Percentiles rank a stretch among this genome's conserved stretches.
These are phyloP conservation scores for Dothistroma pini DNA, from an alignment of 2,329 filamentous ascomycete genomes.

Conservation along the genomic window DNA sequence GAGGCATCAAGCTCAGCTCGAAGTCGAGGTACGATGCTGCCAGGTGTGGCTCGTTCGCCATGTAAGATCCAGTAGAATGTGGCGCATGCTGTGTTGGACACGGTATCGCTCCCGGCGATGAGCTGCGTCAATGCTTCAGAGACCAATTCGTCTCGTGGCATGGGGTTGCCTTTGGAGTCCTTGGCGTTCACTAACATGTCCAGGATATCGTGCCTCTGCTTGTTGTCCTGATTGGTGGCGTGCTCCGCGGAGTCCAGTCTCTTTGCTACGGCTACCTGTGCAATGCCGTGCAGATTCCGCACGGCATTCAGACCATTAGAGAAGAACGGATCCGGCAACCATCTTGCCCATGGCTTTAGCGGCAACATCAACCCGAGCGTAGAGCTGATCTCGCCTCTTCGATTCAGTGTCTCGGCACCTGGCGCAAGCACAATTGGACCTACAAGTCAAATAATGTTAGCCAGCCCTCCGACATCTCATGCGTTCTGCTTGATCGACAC, in stretches of 20 bases:
- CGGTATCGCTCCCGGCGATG: slow-evolving; percentile 37
- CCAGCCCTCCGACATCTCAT: neutral
- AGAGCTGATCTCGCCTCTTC: slow-evolving; percentile 25
- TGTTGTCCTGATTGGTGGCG: neutral
- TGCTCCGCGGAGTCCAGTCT: slow-evolving; percentile 21
- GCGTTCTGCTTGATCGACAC: neutral
- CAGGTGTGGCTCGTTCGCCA: slow-evolving; percentile 28
- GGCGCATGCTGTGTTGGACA: slow-evolving; percentile 32
- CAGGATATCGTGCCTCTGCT: slow-evolving; percentile 32
- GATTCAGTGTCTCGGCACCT: slow-evolving; percentile 24
- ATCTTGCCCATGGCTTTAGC: slow-evolving; percentile 21
- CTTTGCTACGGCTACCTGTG: slow-evolving; percentile 31
- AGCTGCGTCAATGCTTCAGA: slow-evolving; percentile 36
- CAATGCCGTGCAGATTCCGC: slow-evolving; percentile 26
- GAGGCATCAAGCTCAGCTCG: slow-evolving; percentile 31
- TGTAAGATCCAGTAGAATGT: slow-evolving; percentile 27
- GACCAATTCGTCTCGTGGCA: slow-evolving; percentile 31
- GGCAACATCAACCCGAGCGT: slow-evolving; percentile 21
- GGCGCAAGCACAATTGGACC: slow-evolving; percentile 16
- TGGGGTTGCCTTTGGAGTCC: slow-evolving; percentile 30
- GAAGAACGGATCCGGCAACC: slow-evolving; percentile 29
- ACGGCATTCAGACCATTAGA: slow-evolving; percentile 25
- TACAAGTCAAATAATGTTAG: neutral
- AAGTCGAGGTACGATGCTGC: slow-evolving; percentile 24
- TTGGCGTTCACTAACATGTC: slow-evolving; percentile 32